Evolutionary conservation across 495 filamentous ascomycete genomes (phyloP), one percentile per base, ranked within the genome.

Genomic region (Neurospora sp.): DNA sequence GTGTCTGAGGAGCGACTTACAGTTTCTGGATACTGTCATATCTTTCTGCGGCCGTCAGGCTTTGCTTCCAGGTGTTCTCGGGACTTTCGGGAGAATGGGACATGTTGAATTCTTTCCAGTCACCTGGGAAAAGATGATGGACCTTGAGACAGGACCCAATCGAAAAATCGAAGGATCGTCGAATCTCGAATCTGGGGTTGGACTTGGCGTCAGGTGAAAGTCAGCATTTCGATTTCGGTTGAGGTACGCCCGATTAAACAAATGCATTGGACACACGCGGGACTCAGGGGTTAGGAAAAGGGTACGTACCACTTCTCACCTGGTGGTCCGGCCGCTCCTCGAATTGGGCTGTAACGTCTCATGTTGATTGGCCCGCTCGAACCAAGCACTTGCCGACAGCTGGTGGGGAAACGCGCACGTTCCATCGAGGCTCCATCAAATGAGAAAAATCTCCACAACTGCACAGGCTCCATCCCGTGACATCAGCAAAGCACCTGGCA

Each of bases 11-110:
- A 20, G 37, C 10, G 8, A 76, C 85, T 82, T 73, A 87, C 86
- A 88, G 80, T 71, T 73, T 79, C 61, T 86, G 80, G 20, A 88
- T 87, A 59, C 83, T 86, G 3, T 87, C 85, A 77, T 85, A 88
- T 73, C 86, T 80, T 72, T 85, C 81, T 3, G 80, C 79, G 14
- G 85, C 83, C n/a, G 78, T 80, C 72, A 88, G 79, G 27, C 53
- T 18, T 35, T 65, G 53, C 27, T 65, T 65, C 53, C 53, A 65
- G 1, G 27, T 8, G 14, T 18, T 18, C 53, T 8, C 14, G 0
- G 53, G 27, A 65, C 22, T 65, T 7, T 35, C 53, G 3, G 53
- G 53, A 65, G 53, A 65, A 16, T 18, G 53, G 53, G 53, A 35
- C 53, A 61, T 61, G 12, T 27, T 61, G 53, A 35, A 16, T 8